phyloP scores from a whole-genome alignment of 129 eudicot genomes.

The Flaveria sonorensis region DNA sequence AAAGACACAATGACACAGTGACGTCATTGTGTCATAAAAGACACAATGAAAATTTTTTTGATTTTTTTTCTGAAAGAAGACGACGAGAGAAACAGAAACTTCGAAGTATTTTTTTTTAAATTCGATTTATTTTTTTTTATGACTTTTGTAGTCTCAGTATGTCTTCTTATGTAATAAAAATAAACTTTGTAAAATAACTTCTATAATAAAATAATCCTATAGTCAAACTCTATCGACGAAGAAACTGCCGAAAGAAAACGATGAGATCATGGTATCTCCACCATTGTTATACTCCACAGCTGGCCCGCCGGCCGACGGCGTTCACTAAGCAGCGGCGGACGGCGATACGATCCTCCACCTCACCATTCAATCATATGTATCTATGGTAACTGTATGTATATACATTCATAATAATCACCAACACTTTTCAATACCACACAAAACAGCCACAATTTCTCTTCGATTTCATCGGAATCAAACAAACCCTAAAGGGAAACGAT shows the following conservation, averaged over 20 bases:
- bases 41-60: too few species aligned
- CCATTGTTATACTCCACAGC: conserved; percentile 20
- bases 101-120: too few species aligned
- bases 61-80: too few species aligned
- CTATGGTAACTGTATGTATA: too few species aligned
- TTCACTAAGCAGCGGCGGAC: conserved; percentile 30
- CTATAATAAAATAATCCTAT: too few species aligned
- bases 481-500: conserved; percentile 25
- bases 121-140: too few species aligned
- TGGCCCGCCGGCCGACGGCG: conserved; percentile 33
- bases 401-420: neutral
- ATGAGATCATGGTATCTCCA: neutral
- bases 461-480: conserved; percentile 37
- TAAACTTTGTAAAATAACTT: too few species aligned
- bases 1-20: too few species aligned
- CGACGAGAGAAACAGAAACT: too few species aligned
- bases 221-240: neutral
- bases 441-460: conserved; percentile 15
- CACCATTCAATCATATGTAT: neutral
- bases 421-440: neutral
- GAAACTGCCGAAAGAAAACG: conserved; percentile 16
- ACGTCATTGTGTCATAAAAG: too few species aligned
- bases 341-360: conserved; percentile 19
- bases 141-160: too few species aligned
- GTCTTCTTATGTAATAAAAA: too few species aligned